phyloP scores from a whole-genome alignment of 495 filamentous ascomycete species.

The Lindgomyces ingoldianus region DNA sequence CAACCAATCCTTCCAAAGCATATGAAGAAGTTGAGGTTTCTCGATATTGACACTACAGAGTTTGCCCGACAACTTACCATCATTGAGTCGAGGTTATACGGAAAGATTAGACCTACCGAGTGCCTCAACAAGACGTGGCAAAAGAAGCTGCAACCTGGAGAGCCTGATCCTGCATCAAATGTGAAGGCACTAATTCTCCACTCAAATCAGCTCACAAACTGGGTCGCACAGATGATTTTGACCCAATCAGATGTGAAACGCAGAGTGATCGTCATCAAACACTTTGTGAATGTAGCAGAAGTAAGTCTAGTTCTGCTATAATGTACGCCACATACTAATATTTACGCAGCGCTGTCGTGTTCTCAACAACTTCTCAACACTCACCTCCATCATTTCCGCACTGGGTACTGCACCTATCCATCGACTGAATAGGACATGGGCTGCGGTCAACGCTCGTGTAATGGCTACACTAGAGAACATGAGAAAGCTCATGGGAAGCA shows the following conservation, averaged over 20 bases:
- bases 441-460: conserved; percentile 82
- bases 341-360: conserved; percentile 77
- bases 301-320: conserved; percentile 53
- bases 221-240: conserved; percentile 99
- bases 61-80: conserved; percentile 96
- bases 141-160: conserved; percentile 80
- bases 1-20: conserved; percentile 94
- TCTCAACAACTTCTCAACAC: conserved; percentile 94
- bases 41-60: conserved; percentile 93
- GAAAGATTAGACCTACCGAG: conserved; percentile 91
- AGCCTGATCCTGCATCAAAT: conserved; percentile 87
- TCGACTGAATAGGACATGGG: conserved; percentile 92
- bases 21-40: conserved; percentile 98
- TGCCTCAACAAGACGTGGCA: conserved; percentile 99
- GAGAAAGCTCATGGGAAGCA: conserved; percentile 93
- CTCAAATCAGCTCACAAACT: conserved; percentile 97
- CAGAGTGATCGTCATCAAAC: conserved; percentile 95
- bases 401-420: conserved; percentile 92
- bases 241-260: conserved; percentile 91
- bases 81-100: conserved; percentile 92
- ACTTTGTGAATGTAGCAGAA: conserved; percentile 95
- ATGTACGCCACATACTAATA: neutral
- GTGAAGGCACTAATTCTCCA: conserved; percentile 95
- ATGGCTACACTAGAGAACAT: conserved; percentile 79
- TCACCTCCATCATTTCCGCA: conserved; percentile 98